These are phyloP conservation scores for Pseudogymnoascus sp. DNA, from an alignment of 2,329 filamentous ascomycete species.

Conservation along the genomic window DNA sequence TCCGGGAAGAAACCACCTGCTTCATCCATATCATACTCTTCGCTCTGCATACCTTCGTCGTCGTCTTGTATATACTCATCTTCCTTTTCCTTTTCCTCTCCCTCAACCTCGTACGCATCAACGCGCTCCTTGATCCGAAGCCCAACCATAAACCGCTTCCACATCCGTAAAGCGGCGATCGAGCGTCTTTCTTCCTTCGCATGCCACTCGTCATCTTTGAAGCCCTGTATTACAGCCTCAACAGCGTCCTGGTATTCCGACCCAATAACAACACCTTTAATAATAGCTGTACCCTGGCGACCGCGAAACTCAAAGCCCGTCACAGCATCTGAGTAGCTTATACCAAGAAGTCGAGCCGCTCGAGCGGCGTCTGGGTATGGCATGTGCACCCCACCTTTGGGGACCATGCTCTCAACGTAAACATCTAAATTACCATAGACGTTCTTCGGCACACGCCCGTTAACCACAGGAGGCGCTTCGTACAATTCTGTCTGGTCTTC, in stretches of 20 bases:
- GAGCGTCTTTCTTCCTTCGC: conserved; percentile 55
- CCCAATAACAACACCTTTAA: conserved; percentile 70
- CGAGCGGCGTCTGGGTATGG: conserved; percentile 48
- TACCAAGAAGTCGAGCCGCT: conserved; percentile 64
- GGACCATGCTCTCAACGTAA: conserved; percentile 88
- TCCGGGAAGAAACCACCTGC: conserved; percentile 37
- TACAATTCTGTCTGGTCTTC: conserved; percentile 64
- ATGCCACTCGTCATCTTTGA: conserved; percentile 58
- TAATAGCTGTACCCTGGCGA: conserved; percentile 73
- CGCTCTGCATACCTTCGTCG: conserved; percentile 34
- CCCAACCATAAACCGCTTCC: conserved; percentile 69
- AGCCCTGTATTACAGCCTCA: conserved; percentile 54
- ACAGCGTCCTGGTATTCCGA: conserved; percentile 64
- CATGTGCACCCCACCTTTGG: conserved; percentile 70
- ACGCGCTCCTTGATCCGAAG: conserved; percentile 41
- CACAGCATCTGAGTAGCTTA: conserved; percentile 85
- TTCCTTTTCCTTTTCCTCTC: conserved; percentile 39
- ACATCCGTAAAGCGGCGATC: conserved; percentile 53
- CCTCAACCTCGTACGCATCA: conserved; percentile 24
- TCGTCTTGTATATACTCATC: conserved; percentile 22
- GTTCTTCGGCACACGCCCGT: conserved; percentile 77
- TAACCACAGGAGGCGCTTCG: conserved; percentile 62
- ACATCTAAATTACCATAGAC: conserved; percentile 90
- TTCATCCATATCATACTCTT: conserved; percentile 35
- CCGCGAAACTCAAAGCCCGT: conserved; percentile 85